These are phyloP conservation scores for Acorus calamus DNA, from an alignment of 106 monocot species.

Conservation along the genomic window DNA sequence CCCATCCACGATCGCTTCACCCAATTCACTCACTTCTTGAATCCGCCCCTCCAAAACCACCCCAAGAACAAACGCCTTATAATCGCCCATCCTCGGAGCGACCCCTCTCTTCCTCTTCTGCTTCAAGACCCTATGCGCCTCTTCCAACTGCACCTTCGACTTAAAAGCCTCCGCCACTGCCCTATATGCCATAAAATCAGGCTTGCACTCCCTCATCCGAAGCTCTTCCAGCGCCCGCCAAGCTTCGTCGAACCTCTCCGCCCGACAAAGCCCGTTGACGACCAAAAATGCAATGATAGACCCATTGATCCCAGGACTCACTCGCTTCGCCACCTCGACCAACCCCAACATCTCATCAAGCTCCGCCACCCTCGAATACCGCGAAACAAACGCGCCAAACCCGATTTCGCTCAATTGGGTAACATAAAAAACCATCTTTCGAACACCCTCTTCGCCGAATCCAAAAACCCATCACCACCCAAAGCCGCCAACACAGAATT, in stretches of 20 bases:
- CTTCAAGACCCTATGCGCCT: slow-evolving; percentile 49
- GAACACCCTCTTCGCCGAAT: slow-evolving; percentile 37
- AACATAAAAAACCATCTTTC: slow-evolving; percentile 36
- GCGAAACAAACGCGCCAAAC: slow-evolving; percentile 56
- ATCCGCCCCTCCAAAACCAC: slow-evolving; percentile 45
- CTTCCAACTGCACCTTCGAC: slow-evolving; percentile 30
- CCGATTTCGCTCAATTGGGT: slow-evolving; percentile 44
- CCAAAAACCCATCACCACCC: slow-evolving; percentile 14
- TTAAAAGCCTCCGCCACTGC: slow-evolving; percentile 66
- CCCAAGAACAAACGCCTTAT: slow-evolving; percentile 43
- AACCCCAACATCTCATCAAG: slow-evolving; percentile 28
- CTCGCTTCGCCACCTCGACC: slow-evolving; percentile 20
- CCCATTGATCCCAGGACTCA: slow-evolving; percentile 32
- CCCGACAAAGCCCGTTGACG: slow-evolving; percentile 51
- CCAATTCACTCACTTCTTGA: slow-evolving; percentile 45
- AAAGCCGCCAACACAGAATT: slow-evolving; percentile 49
- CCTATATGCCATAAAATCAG: slow-evolving; percentile 83
- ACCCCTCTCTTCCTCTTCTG: slow-evolving; percentile 95
- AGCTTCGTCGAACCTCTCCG: slow-evolving; percentile 59
- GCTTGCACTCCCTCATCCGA: slow-evolving; percentile 54
- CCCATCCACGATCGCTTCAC: slow-evolving; percentile 57
- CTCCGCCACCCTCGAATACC: slow-evolving; percentile 7
- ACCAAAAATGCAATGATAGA: slow-evolving; percentile 56
- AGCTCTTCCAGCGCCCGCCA: slow-evolving; percentile 65
- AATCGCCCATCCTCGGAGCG: slow-evolving; percentile 64